phyloP scores from a whole-genome alignment of 2,329 filamentous ascomycete species.

The Byssothecium circinans region DNA sequence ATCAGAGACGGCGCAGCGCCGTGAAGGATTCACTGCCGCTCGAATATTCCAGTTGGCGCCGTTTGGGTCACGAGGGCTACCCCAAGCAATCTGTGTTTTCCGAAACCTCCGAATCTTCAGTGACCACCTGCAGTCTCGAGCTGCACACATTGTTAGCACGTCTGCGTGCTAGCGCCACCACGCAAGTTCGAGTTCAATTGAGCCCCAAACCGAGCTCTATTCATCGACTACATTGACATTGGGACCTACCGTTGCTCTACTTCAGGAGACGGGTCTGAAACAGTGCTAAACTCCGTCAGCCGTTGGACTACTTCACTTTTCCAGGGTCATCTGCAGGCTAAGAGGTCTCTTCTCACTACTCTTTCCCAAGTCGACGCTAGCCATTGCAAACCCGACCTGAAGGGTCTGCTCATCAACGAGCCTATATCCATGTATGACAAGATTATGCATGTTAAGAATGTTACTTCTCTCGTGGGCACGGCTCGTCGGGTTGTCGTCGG shows the following conservation, averaged over 20 bases:
- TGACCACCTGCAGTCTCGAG: too few species aligned
- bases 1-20: conserved; percentile 5
- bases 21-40: too few species aligned
- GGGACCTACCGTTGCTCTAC: background rate
- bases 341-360: too few species aligned
- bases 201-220: too few species aligned
- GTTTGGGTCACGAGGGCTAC: too few species aligned
- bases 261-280: too few species aligned
- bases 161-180: background rate
- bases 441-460: too few species aligned
- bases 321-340: too few species aligned
- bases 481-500: conserved; percentile 2
- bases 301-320: too few species aligned
- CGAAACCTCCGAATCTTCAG: conserved; percentile 12
- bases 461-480: background rate
- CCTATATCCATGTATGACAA: background rate
- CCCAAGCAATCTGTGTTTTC: conserved; percentile 8
- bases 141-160: conserved; percentile 9
- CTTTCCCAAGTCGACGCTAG: background rate
- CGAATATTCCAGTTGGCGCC: too few species aligned
- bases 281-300: too few species aligned
- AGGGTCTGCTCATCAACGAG: background rate
- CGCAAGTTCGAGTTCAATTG: background rate
- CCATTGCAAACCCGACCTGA: background rate
- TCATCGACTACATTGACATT: too few species aligned